Evolutionary conservation across 2,329 filamentous ascomycete species (phyloP), one percentile per base, ranked within the genome.

Genomic region (Tothia fuscella): DNA sequence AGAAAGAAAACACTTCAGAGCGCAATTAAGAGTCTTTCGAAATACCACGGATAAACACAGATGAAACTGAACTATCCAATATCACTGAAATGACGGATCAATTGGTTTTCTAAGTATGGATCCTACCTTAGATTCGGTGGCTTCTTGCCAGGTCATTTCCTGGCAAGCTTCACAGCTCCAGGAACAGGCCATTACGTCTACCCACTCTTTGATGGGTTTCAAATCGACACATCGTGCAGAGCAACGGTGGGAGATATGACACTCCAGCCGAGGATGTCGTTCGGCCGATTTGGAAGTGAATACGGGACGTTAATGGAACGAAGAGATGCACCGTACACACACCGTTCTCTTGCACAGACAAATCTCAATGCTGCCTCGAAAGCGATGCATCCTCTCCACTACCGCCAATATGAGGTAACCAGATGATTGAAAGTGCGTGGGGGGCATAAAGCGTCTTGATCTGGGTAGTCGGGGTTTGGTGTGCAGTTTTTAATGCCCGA

Each of bases 271-370:
- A 68, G 66, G 10, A 57, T 60, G n/a, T 54, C 67, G 19, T 46
- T 72, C 2, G 68, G 72, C 50, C 58, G 67, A 2, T 72, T 72
- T 37, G 68, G 68, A 1, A 56, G 56, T 7, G 66, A 70, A 47
- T 56, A 55, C 35, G 68, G 68, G 34, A 53, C 38, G 0, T 70
- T 60, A 45, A 51, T 69, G 17, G 56, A 57, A 10, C 65, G 67
- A 4, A 59, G 64, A 33, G 62, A 61, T 2, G 62, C 66, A 16
- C 65, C 67, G 2, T 72, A 66, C 45, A 61, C 63, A 17, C 63
- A 71, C 51, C 52, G 68, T 16, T 54, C 66, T 3, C 51, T 72
- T 25, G 67, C 69, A 3, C 69, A 68, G 0, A 60, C 51, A 20
- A 71, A 63, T 46, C 52, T 71, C 6, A 56, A 61, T 17, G 62